Percentiles rank a stretch among this genome's conserved stretches.
Conservation (phyloP, 768 basidiomycete species). For the Myochromella boudieri region DNA sequence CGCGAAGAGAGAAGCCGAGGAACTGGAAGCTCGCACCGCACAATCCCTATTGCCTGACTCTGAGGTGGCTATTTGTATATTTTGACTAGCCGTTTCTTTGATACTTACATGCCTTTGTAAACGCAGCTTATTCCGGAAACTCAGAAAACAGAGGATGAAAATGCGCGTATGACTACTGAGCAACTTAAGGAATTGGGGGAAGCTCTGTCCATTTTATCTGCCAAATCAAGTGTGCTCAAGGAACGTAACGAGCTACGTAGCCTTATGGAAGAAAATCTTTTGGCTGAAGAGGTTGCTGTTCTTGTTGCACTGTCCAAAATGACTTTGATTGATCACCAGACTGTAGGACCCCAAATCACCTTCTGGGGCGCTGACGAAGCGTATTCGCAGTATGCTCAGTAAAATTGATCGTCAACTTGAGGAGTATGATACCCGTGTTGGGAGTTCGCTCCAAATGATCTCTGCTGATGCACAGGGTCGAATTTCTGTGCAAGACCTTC, state of each 20-base stretch:
- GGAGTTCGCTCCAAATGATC: constrained; percentile 82
- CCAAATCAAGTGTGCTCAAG: constrained; percentile 93
- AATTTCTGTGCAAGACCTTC: constrained; percentile 85
- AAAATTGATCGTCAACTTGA: constrained; percentile 93
- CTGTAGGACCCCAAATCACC: constrained; percentile 74
- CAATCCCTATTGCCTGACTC: constrained; percentile 85
- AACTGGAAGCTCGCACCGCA: constrained; percentile 76
- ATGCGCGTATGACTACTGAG: constrained; percentile 96
- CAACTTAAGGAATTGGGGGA: constrained; percentile 94
- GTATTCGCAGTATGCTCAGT: constrained; percentile 92
- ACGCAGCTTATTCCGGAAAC: constrained; percentile 65
- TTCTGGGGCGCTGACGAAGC: constrained; percentile 87
- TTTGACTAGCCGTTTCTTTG: too few species aligned
- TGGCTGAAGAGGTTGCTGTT: constrained; percentile 73
- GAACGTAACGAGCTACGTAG: constrained; percentile 89
- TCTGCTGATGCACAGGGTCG: constrained; percentile 83
- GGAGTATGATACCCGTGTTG: constrained; percentile 88
- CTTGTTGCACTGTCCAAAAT: background rate
- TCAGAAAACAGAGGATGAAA: constrained; percentile 53
- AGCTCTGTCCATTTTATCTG: constrained; percentile 86
- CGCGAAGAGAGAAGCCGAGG: constrained; percentile 77
- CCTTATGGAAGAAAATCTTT: constrained; percentile 93
- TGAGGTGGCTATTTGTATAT: constrained; percentile 51
- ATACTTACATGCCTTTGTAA: too few species aligned
- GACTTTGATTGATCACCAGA: background rate